These are phyloP conservation scores for Cercospora citrullina DNA, from an alignment of 2,329 filamentous ascomycete species.

Conservation along the genomic window DNA sequence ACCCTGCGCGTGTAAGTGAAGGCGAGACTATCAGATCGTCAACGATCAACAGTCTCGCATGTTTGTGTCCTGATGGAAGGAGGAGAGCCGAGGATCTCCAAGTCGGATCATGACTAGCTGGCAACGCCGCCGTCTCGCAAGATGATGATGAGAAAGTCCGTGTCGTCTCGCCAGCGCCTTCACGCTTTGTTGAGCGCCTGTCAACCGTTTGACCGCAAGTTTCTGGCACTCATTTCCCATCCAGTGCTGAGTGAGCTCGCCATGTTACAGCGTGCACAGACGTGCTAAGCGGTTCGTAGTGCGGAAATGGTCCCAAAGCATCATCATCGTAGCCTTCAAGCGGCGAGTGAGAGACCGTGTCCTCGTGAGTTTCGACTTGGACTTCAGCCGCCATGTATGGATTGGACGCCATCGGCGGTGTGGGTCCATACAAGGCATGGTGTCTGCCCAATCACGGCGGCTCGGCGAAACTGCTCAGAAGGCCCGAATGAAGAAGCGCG, in stretches of 20 bases:
- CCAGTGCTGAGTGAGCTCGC: neutral
- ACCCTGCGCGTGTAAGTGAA: neutral
- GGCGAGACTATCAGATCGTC: neutral
- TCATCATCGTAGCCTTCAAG: neutral
- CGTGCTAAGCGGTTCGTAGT: neutral
- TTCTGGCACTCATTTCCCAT: neutral
- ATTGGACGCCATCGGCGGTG: neutral
- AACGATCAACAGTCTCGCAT: neutral
- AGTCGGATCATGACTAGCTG: neutral
- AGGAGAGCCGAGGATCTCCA: neutral
- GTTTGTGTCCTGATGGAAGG: neutral
- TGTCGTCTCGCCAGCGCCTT: constrained; percentile 3
- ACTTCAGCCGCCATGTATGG: neutral
- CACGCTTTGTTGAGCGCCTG: constrained; percentile 9
- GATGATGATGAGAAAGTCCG: neutral
- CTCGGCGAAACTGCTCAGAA: constrained; percentile 1
- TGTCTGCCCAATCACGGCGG: constrained; percentile 9
- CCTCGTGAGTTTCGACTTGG: neutral
- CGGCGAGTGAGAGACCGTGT: neutral
- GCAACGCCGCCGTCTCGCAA: neutral
- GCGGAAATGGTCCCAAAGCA: neutral
- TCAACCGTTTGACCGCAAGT: neutral
- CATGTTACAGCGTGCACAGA: neutral
- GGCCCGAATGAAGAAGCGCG: constrained; percentile 11
- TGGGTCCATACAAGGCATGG: neutral